Conservation (phyloP, 805 yeast genomes). For the Kluyveromyces starmeri region DNA sequence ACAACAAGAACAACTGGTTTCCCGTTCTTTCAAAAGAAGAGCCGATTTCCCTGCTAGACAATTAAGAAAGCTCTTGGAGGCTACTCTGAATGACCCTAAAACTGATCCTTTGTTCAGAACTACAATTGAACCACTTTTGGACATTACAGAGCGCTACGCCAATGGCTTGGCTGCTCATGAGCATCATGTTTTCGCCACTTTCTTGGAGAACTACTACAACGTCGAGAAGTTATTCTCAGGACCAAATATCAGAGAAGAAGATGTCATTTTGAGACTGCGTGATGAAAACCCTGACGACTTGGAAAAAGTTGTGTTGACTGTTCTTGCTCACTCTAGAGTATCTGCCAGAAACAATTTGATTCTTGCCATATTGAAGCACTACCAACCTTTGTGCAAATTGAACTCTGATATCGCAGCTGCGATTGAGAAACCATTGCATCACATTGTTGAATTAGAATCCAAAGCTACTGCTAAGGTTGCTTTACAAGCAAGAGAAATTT, state of each 20-base stretch:
- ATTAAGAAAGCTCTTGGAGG: slow-evolving; percentile 61
- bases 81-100: slow-evolving; percentile 40
- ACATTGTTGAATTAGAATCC: slow-evolving; percentile 79
- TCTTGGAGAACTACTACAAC: slow-evolving; percentile 63
- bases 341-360: slow-evolving; percentile 88
- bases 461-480: slow-evolving; percentile 91
- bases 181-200: slow-evolving; percentile 57
- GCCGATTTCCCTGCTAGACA: slow-evolving; percentile 94
- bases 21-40: slow-evolving; percentile 51
- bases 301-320: slow-evolving; percentile 58
- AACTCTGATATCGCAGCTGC: slow-evolving; percentile 59
- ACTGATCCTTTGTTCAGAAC: slow-evolving; percentile 45
- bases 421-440: slow-evolving; percentile 64
- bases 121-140: slow-evolving; percentile 64
- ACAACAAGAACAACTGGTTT: slow-evolving; percentile 53
- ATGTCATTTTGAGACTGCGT: slow-evolving; percentile 76
- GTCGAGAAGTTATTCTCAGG: slow-evolving; percentile 77
- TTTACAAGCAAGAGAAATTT: slow-evolving; percentile 88
- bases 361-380: slow-evolving; percentile 73
- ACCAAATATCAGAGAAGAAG: slow-evolving; percentile 72
- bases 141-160: slow-evolving; percentile 59
- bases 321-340: slow-evolving; percentile 85
- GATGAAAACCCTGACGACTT: slow-evolving; percentile 78
- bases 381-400: slow-evolving; percentile 70
- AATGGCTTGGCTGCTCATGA: slow-evolving; percentile 82